Percentiles rank a stretch among this genome's conserved stretches.
Evolutionary conservation across 805 yeast genomes (phyloP).

Genomic region (Maudiozyma serrabonitensis): DNA sequence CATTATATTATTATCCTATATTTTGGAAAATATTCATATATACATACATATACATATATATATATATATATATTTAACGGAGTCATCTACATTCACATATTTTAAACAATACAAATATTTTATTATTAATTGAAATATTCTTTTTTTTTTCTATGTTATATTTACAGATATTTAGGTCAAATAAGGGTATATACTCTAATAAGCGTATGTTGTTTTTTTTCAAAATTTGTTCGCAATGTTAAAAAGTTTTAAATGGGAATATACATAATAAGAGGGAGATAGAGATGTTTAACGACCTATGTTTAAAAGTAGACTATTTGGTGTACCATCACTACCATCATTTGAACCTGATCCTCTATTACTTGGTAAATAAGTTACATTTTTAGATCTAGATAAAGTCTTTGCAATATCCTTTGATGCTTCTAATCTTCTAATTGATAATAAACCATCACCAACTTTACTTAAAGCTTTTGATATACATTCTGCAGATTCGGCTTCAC

Average conservation of each 20-base stretch:
- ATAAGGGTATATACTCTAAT: too few species aligned
- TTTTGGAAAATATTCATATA: background rate
- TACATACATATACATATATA: background rate
- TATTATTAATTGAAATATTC: background rate
- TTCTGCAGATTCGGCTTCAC: constrained; percentile 98
- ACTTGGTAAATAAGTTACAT: constrained; percentile 80
- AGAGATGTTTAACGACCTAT: constrained; percentile 45
- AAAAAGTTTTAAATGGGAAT: background rate
- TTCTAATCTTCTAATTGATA: constrained; percentile 89
- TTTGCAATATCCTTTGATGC: constrained; percentile 93
- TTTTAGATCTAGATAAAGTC: constrained; percentile 73
- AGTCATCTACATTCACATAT: background rate
- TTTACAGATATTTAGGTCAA: background rate
- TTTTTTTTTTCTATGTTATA: background rate
- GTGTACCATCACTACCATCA: constrained; percentile 29
- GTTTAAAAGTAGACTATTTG: constrained; percentile 53
- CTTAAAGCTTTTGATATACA: constrained; percentile 84
- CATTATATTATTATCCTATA: background rate
- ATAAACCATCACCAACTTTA: constrained; percentile 91
- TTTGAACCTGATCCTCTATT: background rate
- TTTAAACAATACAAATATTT: background rate
- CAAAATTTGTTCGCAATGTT: background rate
- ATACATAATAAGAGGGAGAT: background rate
- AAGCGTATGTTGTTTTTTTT: background rate
- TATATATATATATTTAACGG: too few species aligned